These are phyloP conservation scores for Wickerhamiella hasegawae DNA, from an alignment of 805 yeast genomes.

Conservation along the genomic window DNA sequence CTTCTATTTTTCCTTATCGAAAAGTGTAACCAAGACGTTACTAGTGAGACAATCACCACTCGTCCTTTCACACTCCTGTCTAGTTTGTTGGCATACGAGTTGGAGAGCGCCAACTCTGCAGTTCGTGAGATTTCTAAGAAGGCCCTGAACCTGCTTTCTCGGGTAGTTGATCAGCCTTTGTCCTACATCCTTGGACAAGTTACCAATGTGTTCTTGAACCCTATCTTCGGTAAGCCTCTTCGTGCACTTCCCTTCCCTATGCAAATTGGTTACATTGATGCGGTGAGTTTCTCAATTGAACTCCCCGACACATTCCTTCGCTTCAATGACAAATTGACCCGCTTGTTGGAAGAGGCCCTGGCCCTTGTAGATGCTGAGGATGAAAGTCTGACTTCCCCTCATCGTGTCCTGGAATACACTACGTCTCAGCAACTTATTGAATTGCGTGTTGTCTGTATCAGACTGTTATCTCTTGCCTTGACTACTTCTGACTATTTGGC, in stretches of 20 bases:
- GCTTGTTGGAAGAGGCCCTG: conserved; percentile 76
- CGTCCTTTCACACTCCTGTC: conserved; percentile 68
- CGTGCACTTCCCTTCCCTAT: conserved; percentile 95
- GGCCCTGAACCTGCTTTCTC: conserved; percentile 50
- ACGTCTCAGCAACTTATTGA: conserved; percentile 81
- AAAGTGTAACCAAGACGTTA: conserved; percentile 47
- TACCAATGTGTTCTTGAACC: conserved; percentile 66
- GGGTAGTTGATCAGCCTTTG: conserved; percentile 51
- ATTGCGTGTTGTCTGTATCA: conserved; percentile 78
- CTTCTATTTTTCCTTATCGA: conserved; percentile 48
- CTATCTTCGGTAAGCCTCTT: conserved; percentile 91
- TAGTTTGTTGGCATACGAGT: conserved; percentile 82
- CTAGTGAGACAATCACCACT: conserved; percentile 46
- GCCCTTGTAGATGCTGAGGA: conserved; percentile 97
- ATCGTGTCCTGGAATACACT: conserved; percentile 67
- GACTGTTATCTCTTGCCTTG: conserved; percentile 63
- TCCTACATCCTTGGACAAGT: conserved; percentile 70
- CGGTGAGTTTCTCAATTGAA: conserved; percentile 79
- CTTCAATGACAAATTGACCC: conserved; percentile 75
- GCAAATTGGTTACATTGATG: conserved; percentile 98
- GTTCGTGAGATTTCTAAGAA: conserved; percentile 73
- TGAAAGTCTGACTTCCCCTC: conserved; percentile 80
- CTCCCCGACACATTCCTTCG: conserved; percentile 67
- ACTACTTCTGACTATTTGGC: conserved; percentile 59
- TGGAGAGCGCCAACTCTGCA: conserved; percentile 71